Evolutionary conservation across 176 grass and related monocot genomes (phyloP), one percentile per base, ranked within the genome.

Genomic region (Tillandsia leiboldiana): DNA sequence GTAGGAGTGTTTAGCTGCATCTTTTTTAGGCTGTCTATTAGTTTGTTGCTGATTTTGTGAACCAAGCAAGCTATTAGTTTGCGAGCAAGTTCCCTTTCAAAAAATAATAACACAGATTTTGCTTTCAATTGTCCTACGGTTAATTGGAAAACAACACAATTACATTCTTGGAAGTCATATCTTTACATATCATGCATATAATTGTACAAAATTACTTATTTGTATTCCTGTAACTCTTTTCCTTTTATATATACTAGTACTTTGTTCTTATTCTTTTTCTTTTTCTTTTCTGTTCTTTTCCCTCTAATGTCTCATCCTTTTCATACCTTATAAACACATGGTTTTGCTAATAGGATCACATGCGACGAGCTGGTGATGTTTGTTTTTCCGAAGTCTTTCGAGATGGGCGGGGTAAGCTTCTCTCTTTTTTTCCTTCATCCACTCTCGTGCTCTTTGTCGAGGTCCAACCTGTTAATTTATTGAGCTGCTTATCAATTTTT

Each of bases 351-450:
- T 79, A 99, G 94, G 94, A 99, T 22, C 94, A 99, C 76, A 99
- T 99, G 94, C 81, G 94, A 10, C 86, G 85, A 72, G 94, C 94
- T 82, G 94, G 94, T 77, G 94, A 93, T 79, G 94, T 99, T 72
- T 91, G 89, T 79, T 99, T 93, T 75, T 82, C 94, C 75, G 94
- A 99, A 81, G 94, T 99, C 10, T 93, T 83, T 13, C 89, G 87
- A 26, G 89, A 99, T 70, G 84, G 84, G 14, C 62, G 89, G 58
- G 94, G 93, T 97, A 76, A 90, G 84, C 54, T 59, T 14, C 2
- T 59, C 54, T n/a, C 15, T 56, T 74, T 59, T 51, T 57, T 15
- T 51, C 2, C 8, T 14, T 3, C 20, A 8, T 58, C 6, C 51
- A 67, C 71, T 71, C 81, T 49, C 49, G 20, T 66, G 12, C 33